Conservation (phyloP, 129 eudicot species). For the Deinandra increscens region DNA sequence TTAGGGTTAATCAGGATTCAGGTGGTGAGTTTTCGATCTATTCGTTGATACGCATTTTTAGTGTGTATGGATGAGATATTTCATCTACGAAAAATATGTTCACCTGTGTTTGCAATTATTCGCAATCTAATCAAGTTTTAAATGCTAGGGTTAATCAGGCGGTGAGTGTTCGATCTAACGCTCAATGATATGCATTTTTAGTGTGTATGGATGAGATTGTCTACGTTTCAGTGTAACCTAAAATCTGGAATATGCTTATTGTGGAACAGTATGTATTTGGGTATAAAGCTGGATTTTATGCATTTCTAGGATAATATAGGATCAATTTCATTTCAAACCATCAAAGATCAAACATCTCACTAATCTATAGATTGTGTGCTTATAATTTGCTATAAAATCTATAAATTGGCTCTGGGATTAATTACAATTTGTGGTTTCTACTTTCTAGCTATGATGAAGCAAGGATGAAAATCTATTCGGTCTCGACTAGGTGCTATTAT, state of each 20-base stretch:
- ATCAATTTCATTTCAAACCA: not conserved
- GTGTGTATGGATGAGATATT: not conserved
- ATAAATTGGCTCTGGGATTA: not conserved
- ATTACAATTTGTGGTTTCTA: constrained; percentile 24
- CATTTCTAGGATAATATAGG: not conserved
- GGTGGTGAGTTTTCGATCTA: not conserved
- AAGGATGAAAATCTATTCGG: constrained; percentile 89
- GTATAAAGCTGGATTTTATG: constrained; percentile 6
- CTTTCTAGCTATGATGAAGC: constrained; percentile 86
- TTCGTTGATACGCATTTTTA: not conserved
- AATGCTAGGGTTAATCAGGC: not conserved
- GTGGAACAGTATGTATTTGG: not conserved
- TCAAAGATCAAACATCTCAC: not conserved
- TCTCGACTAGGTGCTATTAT: constrained; percentile 83
- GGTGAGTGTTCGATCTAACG: not conserved
- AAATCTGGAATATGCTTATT: not conserved
- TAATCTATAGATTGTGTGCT: not conserved
- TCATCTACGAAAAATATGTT: not conserved
- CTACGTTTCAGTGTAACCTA: not conserved
- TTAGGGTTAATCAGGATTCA: constrained; percentile 1
- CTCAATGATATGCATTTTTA: not conserved
- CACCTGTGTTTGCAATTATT: not conserved
- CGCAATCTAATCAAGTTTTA: not conserved
- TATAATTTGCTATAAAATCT: not conserved
- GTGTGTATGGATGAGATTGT: not conserved